A percentile compares a stretch with the other conserved stretches of the same genome.
These are phyloP conservation scores for Chrysoporthe deuterocubensis DNA, from an alignment of 2,329 filamentous ascomycete species.

Conservation along the genomic window DNA sequence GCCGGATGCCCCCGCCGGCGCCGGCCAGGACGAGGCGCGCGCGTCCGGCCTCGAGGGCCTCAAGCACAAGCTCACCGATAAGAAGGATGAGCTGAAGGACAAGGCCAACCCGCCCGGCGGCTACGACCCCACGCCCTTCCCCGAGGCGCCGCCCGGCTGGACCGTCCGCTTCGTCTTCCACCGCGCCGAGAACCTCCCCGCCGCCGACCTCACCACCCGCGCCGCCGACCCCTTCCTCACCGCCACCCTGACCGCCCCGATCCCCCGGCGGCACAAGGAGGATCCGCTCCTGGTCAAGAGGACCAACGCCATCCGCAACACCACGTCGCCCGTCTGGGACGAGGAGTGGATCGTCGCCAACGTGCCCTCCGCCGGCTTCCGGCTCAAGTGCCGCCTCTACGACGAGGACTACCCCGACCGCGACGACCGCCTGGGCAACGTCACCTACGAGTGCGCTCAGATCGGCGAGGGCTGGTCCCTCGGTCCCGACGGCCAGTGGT, in stretches of 20 bases:
- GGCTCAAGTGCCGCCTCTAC: constrained; percentile 82
- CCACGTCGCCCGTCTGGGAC: constrained; percentile 79
- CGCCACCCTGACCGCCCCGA: constrained; percentile 72
- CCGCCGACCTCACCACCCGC: constrained; percentile 76
- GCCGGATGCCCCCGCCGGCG: not conserved
- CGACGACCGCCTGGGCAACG: constrained; percentile 87
- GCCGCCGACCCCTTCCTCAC: constrained; percentile 84
- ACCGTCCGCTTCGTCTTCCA: constrained; percentile 86
- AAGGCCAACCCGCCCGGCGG: constrained; percentile 69
- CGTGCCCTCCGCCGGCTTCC: constrained; percentile 78
- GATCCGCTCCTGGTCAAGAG: constrained; percentile 77
- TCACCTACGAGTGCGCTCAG: constrained; percentile 67
- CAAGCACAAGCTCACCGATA: constrained; percentile 41
- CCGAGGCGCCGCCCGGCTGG: constrained; percentile 75
- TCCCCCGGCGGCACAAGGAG: constrained; percentile 82
- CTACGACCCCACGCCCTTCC: constrained; percentile 79
- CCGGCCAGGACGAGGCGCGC: not conserved
- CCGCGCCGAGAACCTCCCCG: constrained; percentile 77
- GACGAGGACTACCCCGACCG: constrained; percentile 88
- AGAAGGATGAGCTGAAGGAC: constrained; percentile 44
- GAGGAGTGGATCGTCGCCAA: constrained; percentile 88
- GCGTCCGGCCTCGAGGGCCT: constrained; percentile 32
- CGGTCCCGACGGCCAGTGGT: constrained; percentile 60
- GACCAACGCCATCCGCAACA: constrained; percentile 74
- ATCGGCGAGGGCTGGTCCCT: constrained; percentile 74